These are phyloP conservation scores for Eragrostis nindensis DNA, from an alignment of 176 grass and related monocot genomes.

Conservation along the genomic window DNA sequence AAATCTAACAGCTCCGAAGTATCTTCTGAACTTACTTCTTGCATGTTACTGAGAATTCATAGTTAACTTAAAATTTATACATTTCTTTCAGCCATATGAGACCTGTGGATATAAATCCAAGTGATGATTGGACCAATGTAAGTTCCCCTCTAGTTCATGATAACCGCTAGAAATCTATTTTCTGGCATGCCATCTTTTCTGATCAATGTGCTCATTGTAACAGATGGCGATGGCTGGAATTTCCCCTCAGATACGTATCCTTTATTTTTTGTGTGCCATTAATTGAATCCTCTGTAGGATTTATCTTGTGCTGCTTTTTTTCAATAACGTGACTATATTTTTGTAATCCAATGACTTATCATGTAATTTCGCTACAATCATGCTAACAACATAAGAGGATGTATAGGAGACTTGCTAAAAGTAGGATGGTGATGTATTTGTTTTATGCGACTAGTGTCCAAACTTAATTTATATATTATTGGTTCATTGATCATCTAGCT, in stretches of 20 bases:
- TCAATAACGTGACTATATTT: neutral
- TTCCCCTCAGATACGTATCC: constrained; percentile 91
- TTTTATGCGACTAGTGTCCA: constrained; percentile 28
- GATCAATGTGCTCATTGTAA: constrained; percentile 39
- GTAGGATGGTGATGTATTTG: constrained; percentile 30
- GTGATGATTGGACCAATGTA: constrained; percentile 92
- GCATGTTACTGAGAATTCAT: neutral
- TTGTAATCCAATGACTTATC: neutral
- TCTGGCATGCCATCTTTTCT: constrained; percentile 31
- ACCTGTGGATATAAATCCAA: constrained; percentile 76
- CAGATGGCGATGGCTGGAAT: constrained; percentile 92
- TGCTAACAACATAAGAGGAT: constrained; percentile 13
- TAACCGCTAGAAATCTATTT: neutral
- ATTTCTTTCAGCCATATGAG: constrained; percentile 71
- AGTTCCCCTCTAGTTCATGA: constrained; percentile 14
- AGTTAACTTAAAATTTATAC: constrained; percentile 28
- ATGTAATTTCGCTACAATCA: constrained; percentile 1
- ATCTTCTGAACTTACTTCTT: neutral
- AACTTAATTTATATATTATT: constrained; percentile 11
- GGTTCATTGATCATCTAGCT: neutral
- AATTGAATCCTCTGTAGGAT: neutral
- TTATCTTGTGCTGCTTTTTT: constrained; percentile 20
- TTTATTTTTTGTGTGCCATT: constrained; percentile 33
- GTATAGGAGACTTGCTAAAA: neutral
- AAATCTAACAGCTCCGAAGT: neutral